Evolutionary conservation across 2,329 filamentous ascomycete genomes (phyloP).

Genomic region (Pseudogymnoascus sp.): DNA sequence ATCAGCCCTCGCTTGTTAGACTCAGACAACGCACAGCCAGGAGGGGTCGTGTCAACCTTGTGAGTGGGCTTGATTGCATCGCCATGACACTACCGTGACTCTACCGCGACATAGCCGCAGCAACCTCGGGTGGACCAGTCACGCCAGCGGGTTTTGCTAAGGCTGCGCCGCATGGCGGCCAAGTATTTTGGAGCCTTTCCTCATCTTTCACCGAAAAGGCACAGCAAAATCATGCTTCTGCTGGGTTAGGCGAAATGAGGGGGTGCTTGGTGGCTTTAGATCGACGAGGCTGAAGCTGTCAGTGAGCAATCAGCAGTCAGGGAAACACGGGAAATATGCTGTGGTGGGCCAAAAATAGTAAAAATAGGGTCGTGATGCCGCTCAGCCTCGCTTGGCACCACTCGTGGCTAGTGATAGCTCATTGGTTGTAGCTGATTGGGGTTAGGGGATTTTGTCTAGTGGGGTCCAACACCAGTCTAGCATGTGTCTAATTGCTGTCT

Average conservation of each 20-base stretch:
- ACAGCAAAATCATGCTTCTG: not conserved
- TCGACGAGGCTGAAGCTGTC: constrained; percentile 1
- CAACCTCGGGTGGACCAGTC: not conserved
- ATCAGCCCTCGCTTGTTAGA: too few species aligned
- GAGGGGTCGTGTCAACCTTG: not conserved
- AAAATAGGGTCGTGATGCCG: not conserved
- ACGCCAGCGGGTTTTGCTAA: not conserved
- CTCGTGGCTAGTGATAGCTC: not conserved
- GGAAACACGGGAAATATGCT: not conserved
- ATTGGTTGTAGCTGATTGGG: not conserved
- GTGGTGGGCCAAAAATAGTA: not conserved
- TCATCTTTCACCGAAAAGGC: not conserved
- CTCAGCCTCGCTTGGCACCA: constrained; percentile 2
- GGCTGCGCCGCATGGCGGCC: not conserved
- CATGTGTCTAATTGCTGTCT: not conserved
- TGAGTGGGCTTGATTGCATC: not conserved
- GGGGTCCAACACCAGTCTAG: not conserved
- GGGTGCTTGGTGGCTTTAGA: not conserved
- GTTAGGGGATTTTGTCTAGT: not conserved
- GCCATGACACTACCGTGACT: not conserved
- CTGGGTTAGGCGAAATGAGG: not conserved
- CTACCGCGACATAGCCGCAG: not conserved
- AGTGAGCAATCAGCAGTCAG: not conserved
- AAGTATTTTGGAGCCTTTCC: not conserved
- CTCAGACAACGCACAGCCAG: too few species aligned